phyloP scores from a whole-genome alignment of 495 filamentous ascomycete species.

The Apodospora peruviana region DNA sequence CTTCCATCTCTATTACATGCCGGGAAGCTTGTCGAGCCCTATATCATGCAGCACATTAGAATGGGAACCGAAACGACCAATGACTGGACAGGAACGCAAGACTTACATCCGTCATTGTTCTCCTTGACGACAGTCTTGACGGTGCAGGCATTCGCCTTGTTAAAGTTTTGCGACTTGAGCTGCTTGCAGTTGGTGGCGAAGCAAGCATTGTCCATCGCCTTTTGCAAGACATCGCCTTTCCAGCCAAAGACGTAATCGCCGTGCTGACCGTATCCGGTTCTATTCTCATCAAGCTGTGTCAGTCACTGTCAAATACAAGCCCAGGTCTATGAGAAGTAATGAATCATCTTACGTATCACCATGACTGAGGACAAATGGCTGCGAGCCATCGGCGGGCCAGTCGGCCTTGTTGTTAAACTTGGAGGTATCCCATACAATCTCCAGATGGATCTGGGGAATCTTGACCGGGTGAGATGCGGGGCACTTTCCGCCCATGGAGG shows the following conservation, averaged over 20 bases:
- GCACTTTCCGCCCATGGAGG: constrained; percentile 35
- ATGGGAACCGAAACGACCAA: too few species aligned
- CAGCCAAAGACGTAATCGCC: constrained; percentile 50
- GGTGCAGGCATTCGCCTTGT: constrained; percentile 30
- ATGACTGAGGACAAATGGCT: constrained; percentile 43
- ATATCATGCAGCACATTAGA: too few species aligned
- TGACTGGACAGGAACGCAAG: not conserved
- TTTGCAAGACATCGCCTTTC: constrained; percentile 42
- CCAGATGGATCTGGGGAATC: constrained; percentile 47
- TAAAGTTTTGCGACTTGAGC: constrained; percentile 31
- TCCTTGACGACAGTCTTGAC: constrained; percentile 36
- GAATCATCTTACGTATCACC: constrained; percentile 28
- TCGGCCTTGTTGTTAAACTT: constrained; percentile 38
- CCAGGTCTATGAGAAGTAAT: too few species aligned
- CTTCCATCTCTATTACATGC: too few species aligned
- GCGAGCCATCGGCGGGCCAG: constrained; percentile 42
- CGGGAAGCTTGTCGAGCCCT: too few species aligned
- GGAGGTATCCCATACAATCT: constrained; percentile 47
- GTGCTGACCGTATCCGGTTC: constrained; percentile 30
- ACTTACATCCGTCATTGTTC: constrained; percentile 38
- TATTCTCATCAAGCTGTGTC: not conserved
- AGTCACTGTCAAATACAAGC: too few species aligned
- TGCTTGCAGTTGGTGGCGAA: constrained; percentile 30
- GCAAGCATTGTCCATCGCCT: constrained; percentile 44
- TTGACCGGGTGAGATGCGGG: constrained; percentile 42